Conservation (phyloP, 2,329 filamentous ascomycete species). For the Incumbomyces lentus region DNA sequence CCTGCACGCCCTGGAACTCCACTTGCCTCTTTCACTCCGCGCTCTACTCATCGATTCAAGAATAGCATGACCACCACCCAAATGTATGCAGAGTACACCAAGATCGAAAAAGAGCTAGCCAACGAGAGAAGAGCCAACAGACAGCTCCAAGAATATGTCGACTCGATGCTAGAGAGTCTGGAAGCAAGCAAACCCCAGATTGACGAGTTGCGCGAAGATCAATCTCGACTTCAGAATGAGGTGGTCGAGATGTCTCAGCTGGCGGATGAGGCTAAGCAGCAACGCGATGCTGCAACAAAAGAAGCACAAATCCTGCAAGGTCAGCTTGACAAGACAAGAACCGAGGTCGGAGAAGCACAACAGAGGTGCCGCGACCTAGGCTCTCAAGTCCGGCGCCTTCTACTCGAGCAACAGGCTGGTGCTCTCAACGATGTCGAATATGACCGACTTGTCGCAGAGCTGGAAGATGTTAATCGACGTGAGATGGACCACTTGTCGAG, state of each 20-base stretch:
- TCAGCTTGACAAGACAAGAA: conserved; percentile 51
- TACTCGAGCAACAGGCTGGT: conserved; percentile 78
- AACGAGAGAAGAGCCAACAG: conserved; percentile 64
- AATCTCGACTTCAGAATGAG: conserved; percentile 68
- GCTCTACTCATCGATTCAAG: conserved; percentile 44
- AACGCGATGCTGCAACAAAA: conserved; percentile 68
- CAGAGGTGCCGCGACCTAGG: conserved; percentile 84
- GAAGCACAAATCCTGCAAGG: conserved; percentile 68
- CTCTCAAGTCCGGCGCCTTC: conserved; percentile 78
- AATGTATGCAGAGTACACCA: conserved; percentile 52
- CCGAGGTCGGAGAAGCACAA: conserved; percentile 67
- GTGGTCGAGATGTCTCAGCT: conserved; percentile 75
- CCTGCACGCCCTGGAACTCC: conserved; percentile 43
- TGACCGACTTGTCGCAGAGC: conserved; percentile 33
- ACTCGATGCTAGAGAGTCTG: conserved; percentile 74
- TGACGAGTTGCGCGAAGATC: conserved; percentile 71
- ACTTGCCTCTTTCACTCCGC: conserved; percentile 41
- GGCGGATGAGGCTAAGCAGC: conserved; percentile 69
- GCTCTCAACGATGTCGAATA: conserved; percentile 56
- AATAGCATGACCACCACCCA: conserved; percentile 47
- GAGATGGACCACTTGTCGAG: conserved; percentile 68
- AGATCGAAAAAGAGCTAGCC: conserved; percentile 58
- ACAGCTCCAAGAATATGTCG: conserved; percentile 64
- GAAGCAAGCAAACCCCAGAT: conserved; percentile 82
- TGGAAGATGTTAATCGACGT: conserved; percentile 48